Percentiles rank a stretch among this genome's conserved stretches.
phyloP scores from a whole-genome alignment of 495 filamentous ascomycete genomes.

The Xylaria castorea region DNA sequence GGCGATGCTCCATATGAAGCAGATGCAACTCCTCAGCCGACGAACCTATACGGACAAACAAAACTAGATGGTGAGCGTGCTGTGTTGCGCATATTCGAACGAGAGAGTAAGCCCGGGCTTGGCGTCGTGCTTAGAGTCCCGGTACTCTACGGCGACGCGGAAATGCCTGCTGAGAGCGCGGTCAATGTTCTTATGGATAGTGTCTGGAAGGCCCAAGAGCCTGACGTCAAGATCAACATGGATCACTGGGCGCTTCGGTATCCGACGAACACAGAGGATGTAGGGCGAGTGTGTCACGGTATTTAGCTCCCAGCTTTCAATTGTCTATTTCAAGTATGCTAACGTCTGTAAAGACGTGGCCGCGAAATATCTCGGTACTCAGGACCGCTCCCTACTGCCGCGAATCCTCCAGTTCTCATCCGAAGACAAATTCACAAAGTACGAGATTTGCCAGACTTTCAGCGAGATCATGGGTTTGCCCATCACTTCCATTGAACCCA shows the following conservation, averaged over 20 bases:
- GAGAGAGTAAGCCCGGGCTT: conserved; percentile 56
- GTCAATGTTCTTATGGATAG: conserved; percentile 80
- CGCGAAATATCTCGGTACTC: conserved; percentile 64
- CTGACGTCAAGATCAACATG: conserved; percentile 70
- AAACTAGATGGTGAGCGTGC: conserved; percentile 85
- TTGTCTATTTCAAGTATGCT: not conserved
- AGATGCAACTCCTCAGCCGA: conserved; percentile 67
- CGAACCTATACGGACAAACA: conserved; percentile 87
- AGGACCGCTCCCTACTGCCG: conserved; percentile 61
- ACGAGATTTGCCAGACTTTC: conserved; percentile 83
- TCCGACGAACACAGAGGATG: conserved; percentile 87
- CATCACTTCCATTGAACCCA: conserved; percentile 71
- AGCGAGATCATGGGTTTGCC: conserved; percentile 81
- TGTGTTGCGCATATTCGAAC: conserved; percentile 64
- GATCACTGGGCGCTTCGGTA: conserved; percentile 89
- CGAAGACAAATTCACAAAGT: conserved; percentile 89
- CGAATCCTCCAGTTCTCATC: conserved; percentile 84
- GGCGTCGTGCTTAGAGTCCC: conserved; percentile 84
- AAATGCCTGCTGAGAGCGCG: conserved; percentile 75
- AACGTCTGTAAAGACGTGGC: conserved; percentile 58
- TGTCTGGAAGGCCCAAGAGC: conserved; percentile 70
- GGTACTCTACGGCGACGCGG: conserved; percentile 77
- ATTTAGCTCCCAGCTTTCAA: conserved; percentile 24
- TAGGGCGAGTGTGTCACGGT: conserved; percentile 75
- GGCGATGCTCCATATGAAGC: conserved; percentile 87